These are phyloP conservation scores for Mrakiaceae sp. DNA, from an alignment of 1,284 basidiomycete genomes.

Conservation along the genomic window DNA sequence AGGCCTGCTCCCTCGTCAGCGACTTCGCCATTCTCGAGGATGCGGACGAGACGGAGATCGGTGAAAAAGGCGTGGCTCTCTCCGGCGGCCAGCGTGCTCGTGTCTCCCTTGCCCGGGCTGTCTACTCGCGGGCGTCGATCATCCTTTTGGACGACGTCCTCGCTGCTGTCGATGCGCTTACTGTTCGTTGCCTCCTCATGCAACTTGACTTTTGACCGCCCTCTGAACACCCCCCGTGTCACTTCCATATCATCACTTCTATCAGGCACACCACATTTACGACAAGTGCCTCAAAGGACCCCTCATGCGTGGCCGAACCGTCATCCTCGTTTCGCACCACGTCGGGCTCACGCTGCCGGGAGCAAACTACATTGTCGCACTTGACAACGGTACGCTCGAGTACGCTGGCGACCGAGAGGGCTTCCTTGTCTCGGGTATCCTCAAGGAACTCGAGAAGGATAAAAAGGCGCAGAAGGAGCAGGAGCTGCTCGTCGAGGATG, in stretches of 20 bases:
- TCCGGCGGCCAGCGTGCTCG: slow-evolving; percentile 93
- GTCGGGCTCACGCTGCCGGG: slow-evolving; percentile 63
- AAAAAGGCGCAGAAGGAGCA: slow-evolving; percentile 8
- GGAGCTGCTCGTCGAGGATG: neutral
- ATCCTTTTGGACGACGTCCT: slow-evolving; percentile 80
- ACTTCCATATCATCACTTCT: slow-evolving; percentile 24
- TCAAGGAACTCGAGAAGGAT: slow-evolving; percentile 46
- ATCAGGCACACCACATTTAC: slow-evolving; percentile 56
- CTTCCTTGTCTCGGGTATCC: slow-evolving; percentile 56
- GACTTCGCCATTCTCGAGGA: slow-evolving; percentile 89
- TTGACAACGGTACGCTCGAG: slow-evolving; percentile 74
- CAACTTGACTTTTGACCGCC: neutral
- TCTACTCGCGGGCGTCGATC: slow-evolving; percentile 80
- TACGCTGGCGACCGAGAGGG: slow-evolving; percentile 57
- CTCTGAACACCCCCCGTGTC: slow-evolving; percentile 16
- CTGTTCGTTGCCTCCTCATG: slow-evolving; percentile 19
- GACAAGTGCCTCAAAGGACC: slow-evolving; percentile 71
- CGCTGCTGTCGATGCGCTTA: slow-evolving; percentile 35
- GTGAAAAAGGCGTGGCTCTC: slow-evolving; percentile 54
- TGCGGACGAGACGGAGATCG: slow-evolving; percentile 48
- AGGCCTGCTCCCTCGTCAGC: slow-evolving; percentile 56
- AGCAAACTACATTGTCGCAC: slow-evolving; percentile 57
- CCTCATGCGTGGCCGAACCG: slow-evolving; percentile 64
- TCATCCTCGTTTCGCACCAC: slow-evolving; percentile 82
- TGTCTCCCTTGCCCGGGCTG: slow-evolving; percentile 79